Evolutionary conservation across 2,329 filamentous ascomycete species (phyloP).

Genomic region (Fusarium kyushuense): DNA sequence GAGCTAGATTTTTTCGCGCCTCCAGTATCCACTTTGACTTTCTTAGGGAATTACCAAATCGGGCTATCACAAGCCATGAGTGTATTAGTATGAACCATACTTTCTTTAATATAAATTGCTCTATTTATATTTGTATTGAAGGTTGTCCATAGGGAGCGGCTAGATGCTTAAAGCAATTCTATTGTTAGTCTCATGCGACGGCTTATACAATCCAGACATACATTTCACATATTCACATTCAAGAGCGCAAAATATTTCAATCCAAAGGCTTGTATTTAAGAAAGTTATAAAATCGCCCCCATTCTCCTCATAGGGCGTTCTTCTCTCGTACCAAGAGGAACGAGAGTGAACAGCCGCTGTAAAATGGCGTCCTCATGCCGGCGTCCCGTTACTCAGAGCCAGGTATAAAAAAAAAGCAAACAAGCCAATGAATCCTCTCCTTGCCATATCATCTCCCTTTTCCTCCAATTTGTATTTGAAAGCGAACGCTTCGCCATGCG

Average conservation of each 20-base stretch:
- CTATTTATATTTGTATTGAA: no score
- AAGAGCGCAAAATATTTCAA: background rate
- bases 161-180: background rate
- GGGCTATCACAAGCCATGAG: background rate
- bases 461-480: conserved; percentile 20
- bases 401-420: conserved; percentile 20
- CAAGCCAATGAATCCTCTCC: conserved; percentile 31
- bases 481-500: conserved; percentile 12
- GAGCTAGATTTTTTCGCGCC: conserved; percentile 21
- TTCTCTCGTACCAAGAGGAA: conserved; percentile 13
- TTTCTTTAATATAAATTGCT: background rate
- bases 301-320: conserved; percentile 9
- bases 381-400: conserved; percentile 43
- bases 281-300: conserved; percentile 25
- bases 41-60: conserved; percentile 14
- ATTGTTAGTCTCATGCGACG: background rate
- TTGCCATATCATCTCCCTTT: conserved; percentile 26
- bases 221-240: background rate
- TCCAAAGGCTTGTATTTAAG: conserved; percentile 43
- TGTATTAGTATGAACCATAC: no score
- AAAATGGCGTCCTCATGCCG: conserved; percentile 36
- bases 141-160: accelerated
- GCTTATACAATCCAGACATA: background rate
- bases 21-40: background rate
- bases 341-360: conserved; percentile 12